Evolutionary conservation across 192 early-diverging fungal genomes (phyloP).

Genomic region (Coemansia umbellata): DNA sequence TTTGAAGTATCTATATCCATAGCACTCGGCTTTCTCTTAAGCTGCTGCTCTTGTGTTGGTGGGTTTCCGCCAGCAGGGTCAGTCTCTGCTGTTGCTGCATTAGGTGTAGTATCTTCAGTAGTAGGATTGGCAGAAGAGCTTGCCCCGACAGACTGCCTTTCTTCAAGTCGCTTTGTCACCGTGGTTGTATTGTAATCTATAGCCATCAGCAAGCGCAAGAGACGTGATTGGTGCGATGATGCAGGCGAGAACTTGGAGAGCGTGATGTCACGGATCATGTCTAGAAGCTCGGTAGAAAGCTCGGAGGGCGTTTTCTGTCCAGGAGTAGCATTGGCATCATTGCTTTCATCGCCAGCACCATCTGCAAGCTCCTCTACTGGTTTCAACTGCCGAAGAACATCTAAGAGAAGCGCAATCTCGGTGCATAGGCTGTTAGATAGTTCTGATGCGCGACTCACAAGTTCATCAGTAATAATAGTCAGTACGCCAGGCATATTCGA

Average conservation of each 20-base stretch:
- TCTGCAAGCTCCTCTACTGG: background rate
- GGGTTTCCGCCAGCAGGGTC: background rate
- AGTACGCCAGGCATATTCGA: conserved; percentile 64
- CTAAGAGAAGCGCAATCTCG: conserved; percentile 66
- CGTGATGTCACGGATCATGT: conserved; percentile 69
- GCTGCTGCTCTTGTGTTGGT: conserved; percentile 38
- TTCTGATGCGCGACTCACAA: conserved; percentile 65
- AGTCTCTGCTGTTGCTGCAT: conserved; percentile 16
- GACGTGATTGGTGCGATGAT: conserved; percentile 85
- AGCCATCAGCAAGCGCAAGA: conserved; percentile 90
- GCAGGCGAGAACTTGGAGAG: conserved; percentile 78
- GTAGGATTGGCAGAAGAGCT: no score
- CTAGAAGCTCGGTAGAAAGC: conserved; percentile 32
- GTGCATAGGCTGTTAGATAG: conserved; percentile 63
- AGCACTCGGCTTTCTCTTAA: background rate
- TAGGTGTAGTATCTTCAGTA: no score
- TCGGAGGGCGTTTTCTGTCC: background rate
- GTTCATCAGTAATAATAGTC: conserved; percentile 76
- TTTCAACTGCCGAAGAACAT: conserved; percentile 48
- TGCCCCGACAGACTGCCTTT: no score
- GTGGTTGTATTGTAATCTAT: conserved; percentile 72
- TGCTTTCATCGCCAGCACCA: conserved; percentile 27
- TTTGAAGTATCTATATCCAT: conserved; percentile 14
- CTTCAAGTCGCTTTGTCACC: conserved; percentile 39
- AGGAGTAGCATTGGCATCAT: conserved; percentile 9